Conservation (phyloP, 345 rosid species). For the Cardiospermum halicacabum region DNA sequence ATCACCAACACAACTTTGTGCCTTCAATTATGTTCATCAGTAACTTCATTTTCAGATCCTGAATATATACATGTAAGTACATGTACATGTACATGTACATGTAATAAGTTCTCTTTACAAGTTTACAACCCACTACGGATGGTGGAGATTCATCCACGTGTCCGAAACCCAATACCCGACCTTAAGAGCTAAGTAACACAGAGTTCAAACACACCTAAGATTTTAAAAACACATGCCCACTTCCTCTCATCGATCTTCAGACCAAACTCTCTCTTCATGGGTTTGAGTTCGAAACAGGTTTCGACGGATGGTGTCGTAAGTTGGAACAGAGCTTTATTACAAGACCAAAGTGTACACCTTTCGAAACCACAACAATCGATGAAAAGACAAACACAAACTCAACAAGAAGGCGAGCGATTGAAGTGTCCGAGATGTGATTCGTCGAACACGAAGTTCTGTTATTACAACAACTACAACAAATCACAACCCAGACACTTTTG, state of each 20-base stretch:
- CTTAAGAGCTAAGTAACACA: slow-evolving; percentile 49
- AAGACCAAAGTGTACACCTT: slow-evolving; percentile 29
- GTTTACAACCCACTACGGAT: slow-evolving; percentile 48
- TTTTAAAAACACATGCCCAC: slow-evolving; percentile 39
- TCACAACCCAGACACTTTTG: slow-evolving; percentile 91
- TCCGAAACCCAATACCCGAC: slow-evolving; percentile 33
- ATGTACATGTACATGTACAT: slow-evolving; percentile 1
- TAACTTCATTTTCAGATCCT: background rate
- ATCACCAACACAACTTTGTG: background rate
- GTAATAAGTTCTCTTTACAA: slow-evolving; percentile 34
- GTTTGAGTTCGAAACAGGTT: slow-evolving; percentile 48
- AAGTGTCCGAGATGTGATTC: slow-evolving; percentile 95
- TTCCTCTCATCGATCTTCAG: slow-evolving; percentile 36
- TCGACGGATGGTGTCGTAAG: slow-evolving; percentile 38
- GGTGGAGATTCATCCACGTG: slow-evolving; percentile 39
- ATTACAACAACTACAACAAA: slow-evolving; percentile 84
- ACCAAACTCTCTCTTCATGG: slow-evolving; percentile 41
- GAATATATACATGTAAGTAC: no score
- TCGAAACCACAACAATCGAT: slow-evolving; percentile 25
- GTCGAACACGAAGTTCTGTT: slow-evolving; percentile 84
- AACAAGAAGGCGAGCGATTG: slow-evolving; percentile 42
- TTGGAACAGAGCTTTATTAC: slow-evolving; percentile 42
- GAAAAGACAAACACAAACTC: slow-evolving; percentile 26
- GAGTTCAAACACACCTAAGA: no score
- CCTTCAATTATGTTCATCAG: background rate